Evolutionary conservation across 1,139 yeast genomes (phyloP).

Genomic region (Blastobotrys buckinghamii): DNA sequence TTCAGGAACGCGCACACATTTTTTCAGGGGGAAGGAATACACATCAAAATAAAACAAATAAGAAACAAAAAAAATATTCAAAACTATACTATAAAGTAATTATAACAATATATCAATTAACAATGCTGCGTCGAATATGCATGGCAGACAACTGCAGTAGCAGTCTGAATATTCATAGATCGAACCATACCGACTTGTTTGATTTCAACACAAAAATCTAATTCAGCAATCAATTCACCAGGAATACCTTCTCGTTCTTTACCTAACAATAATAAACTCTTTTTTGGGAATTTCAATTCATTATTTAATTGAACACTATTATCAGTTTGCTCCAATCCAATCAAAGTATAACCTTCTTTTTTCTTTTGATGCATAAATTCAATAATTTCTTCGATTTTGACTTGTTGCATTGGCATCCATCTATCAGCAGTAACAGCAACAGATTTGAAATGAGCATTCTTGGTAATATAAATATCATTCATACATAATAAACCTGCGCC

Average conservation of each 20-base stretch:
- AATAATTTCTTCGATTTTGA: constrained; percentile 46
- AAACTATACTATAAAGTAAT: neutral
- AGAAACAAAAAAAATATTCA: neutral
- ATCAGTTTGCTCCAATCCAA: constrained; percentile 92
- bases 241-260: constrained; percentile 91
- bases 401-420: constrained; percentile 96
- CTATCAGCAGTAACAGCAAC: constrained; percentile 93
- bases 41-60: neutral
- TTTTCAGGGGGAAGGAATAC: neutral
- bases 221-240: constrained; percentile 72
- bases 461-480: constrained; percentile 58
- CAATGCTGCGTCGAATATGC: constrained; percentile 78
- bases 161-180: constrained; percentile 95
- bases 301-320: constrained; percentile 64
- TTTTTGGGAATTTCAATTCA: constrained; percentile 65
- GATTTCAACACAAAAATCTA: constrained; percentile 84
- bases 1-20: neutral
- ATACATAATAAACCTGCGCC: constrained; percentile 83
- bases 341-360: constrained; percentile 72
- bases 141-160: constrained; percentile 89
- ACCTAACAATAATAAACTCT: constrained; percentile 73
- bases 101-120: constrained; percentile 10
- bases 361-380: constrained; percentile 58
- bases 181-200: constrained; percentile 89
- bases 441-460: constrained; percentile 65